A percentile compares a stretch with the other conserved stretches of the same genome.
Evolutionary conservation across 2,329 filamentous ascomycete species (phyloP).

Genomic region (Sporothrix euskadiensis): DNA sequence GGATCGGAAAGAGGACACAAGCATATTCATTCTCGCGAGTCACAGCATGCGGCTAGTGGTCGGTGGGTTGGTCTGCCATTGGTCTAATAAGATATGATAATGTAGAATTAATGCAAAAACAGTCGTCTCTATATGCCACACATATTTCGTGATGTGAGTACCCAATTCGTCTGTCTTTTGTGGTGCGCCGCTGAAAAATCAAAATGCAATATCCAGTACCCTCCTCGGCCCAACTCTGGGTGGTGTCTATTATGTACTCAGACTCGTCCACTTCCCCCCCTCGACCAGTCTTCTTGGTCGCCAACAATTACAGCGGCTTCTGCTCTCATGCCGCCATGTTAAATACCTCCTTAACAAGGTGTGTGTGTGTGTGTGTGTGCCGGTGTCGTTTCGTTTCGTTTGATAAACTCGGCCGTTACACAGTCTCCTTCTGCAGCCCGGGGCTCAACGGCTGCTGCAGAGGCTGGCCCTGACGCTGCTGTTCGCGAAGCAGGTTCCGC

Average conservation of each 20-base stretch:
- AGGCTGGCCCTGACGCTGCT: background rate
- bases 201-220: background rate
- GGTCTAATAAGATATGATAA: background rate
- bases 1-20: background rate
- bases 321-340: background rate
- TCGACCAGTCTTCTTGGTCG: background rate
- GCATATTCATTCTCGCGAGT: slow-evolving; percentile 5
- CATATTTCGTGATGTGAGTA: background rate
- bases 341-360: background rate
- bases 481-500: background rate
- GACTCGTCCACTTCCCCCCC: background rate
- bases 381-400: background rate
- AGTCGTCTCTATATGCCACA: slow-evolving; percentile 4
- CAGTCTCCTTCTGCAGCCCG: slow-evolving; percentile 19
- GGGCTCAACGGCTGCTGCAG: background rate
- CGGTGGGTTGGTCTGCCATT: background rate
- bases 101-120: background rate
- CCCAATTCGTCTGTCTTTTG: slow-evolving; percentile 1
- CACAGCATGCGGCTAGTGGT: slow-evolving; percentile 6
- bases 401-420: background rate
- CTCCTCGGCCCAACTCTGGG: background rate
- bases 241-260: background rate
- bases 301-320: background rate
- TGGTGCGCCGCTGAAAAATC: background rate
- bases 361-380: background rate